Base-by-base conservation (phyloP, 208 protist species). In the Acanthamoeba royreba region DNA sequence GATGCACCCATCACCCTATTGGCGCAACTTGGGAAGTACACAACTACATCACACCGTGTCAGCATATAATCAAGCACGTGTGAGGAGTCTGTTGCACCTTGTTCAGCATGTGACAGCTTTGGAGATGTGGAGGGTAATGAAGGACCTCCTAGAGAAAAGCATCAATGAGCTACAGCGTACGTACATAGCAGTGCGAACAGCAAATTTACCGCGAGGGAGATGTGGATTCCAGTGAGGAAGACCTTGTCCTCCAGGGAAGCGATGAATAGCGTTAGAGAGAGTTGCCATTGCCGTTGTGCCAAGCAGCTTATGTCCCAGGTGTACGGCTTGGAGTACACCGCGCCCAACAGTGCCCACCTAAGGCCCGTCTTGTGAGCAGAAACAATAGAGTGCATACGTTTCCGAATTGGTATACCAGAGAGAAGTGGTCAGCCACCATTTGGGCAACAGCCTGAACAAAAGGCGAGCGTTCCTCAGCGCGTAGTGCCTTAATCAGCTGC, bases 401-500 rank as follows among this genome's bases (percentile, higher is more conserved):
- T n/a, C n/a, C n/a, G n/a, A n/a, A n/a, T n/a, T n/a, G n/a, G n/a
- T n/a, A 35, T 17, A 63, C 46, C 42, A 28, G n/a, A 31, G 33
- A 22, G 35, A 94, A 96, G 35, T 94, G 63, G 42, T 95, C 45
- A 13, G 93, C 93, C 5, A 79, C 63, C 91, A 58, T 87, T 15
- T 85, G n/a, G 15, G 94, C 72, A n/a, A 92, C 42, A 1, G 35
- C 13, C 19, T 91, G 33, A 31, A 22, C 40, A 38, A 9, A 40
- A n/a, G 28, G 86, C 1, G 58, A 47, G 17, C 77, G 79, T 19
- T 89, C 49, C 22, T 45, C 17, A 5, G 40, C 61, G 7, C 93
- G 55, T 7, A 94, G 35, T 5, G 43, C 66, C 63, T 96, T 96
- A 58, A 94, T 90, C 77, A 96, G 93, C 47, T 95, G 40, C 33